Conservation (phyloP, 2,329 filamentous ascomycete species). For the Drechslerella dactyloides region DNA sequence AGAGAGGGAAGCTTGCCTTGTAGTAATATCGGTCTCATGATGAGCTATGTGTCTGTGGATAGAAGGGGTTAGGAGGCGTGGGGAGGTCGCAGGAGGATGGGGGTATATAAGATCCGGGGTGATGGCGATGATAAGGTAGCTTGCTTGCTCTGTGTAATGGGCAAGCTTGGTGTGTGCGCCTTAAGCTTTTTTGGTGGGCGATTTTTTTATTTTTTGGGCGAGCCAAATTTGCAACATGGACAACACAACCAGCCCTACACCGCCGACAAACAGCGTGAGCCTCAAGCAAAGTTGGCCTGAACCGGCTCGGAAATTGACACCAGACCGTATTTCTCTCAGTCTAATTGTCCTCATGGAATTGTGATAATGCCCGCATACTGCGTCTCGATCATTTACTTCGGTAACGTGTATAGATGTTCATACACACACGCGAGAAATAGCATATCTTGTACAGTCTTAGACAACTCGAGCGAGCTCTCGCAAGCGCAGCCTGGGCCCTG, state of each 20-base stretch:
- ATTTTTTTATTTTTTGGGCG: constrained; percentile 28
- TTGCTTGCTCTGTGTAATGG: too few relatives aligned
- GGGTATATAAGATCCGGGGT: constrained; percentile 45
- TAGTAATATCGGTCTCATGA: constrained; percentile 95
- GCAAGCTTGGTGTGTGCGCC: constrained; percentile 5
- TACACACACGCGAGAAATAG: too few relatives aligned
- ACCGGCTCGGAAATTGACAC: too few relatives aligned
- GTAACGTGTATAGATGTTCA: too few relatives aligned
- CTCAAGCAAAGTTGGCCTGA: not conserved
- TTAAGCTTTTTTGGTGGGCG: constrained; percentile 48
- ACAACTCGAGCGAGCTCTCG: too few relatives aligned
- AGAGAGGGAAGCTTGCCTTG: constrained; percentile 64
- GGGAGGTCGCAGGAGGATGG: constrained; percentile 10
- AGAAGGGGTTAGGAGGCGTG: not conserved
- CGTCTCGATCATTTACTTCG: too few relatives aligned
- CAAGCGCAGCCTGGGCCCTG: too few relatives aligned
- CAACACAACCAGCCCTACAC: constrained; percentile 31
- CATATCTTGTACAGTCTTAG: too few relatives aligned
- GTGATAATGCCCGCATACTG: too few relatives aligned
- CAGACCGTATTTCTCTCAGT: too few relatives aligned
- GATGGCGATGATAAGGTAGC: constrained; percentile 13
- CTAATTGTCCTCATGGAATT: too few relatives aligned
- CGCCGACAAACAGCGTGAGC: not conserved
- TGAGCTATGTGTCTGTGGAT: constrained; percentile 59
- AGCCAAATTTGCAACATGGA: constrained; percentile 40